These are phyloP conservation scores for Lecanicillium sp. DNA, from an alignment of 2,329 filamentous ascomycete genomes.

Conservation along the genomic window DNA sequence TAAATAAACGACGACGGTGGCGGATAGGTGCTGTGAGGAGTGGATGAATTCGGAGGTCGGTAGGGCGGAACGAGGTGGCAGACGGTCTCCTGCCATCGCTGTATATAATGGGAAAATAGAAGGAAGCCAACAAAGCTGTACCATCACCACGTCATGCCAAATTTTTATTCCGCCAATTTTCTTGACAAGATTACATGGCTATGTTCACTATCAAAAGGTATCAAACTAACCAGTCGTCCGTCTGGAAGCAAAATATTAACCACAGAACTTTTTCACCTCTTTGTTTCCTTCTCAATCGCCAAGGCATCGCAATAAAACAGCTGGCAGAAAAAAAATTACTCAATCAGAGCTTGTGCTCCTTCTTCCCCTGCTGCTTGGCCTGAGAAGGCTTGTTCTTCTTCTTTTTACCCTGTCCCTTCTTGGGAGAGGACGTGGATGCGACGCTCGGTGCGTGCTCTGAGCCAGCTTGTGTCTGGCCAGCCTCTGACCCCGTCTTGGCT, in stretches of 20 bases:
- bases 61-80: background rate
- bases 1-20: background rate
- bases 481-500: background rate
- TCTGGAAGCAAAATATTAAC: background rate
- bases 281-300: too few species aligned
- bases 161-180: background rate
- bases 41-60: background rate
- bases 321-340: too few species aligned
- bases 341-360: conserved; percentile 1
- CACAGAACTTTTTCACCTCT: background rate
- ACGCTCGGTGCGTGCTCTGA: background rate
- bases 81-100: background rate
- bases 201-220: too few species aligned
- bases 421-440: background rate
- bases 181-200: background rate
- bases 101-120: conserved; percentile 13
- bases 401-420: conserved; percentile 1
- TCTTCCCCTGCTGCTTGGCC: background rate
- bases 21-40: background rate
- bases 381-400: conserved; percentile 11
- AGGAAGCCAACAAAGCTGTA: conserved; percentile 14
- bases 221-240: background rate
- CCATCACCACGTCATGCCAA: conserved; percentile 9
- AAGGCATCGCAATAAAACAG: too few species aligned
- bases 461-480: background rate